Evolutionary conservation across 352 stramenopile genomes (phyloP), one percentile per base, ranked within the genome.

Genomic region (Plasmopara muralis): DNA sequence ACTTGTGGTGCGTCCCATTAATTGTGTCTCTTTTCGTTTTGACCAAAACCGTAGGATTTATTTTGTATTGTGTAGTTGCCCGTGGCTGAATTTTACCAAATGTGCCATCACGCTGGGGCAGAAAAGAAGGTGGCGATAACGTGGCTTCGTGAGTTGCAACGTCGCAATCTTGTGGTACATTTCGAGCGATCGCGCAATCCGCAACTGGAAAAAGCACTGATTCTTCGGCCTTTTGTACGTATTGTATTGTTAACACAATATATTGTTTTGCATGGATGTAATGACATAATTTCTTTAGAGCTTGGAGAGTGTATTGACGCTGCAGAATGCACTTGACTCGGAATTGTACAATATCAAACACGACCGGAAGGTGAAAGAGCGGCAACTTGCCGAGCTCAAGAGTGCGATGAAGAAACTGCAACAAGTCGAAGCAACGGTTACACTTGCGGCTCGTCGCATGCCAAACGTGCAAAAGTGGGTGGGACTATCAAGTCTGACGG

Each of bases 401-500:
- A 62, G 65, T 14, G 61, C 80, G 30, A 56, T 86, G 18, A 70
- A 72, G 38, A 84, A 85, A 45, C 34, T 81, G 28, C 28, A 70
- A 12, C 59, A 70, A 9, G 47, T 80, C 41, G 70, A 87, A n/a
- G 46, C 40, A 6, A 74, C 87, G 8, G 66, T 77, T 18, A 68
- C 64, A 10, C 49, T 72, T 35, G 67, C 56, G 0, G 80, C 80
- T 6, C 63, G 52, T 8, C 70, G 68, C 33, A 48, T 85, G 55
- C 81, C 81, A 5, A 91, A 91, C 55, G 68, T 66, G 28, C 68
- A 85, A 43, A 91, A 91, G 50, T 91, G 78, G 74, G 46, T 83
- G 25, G 74, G 60, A 20, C 62, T 87, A 28, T 77, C 72, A 18
- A 72, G 71, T 3, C 66, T 91, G 55, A 81, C 76, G 18, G 61